Conservation (phyloP, 2,329 filamentous ascomycete genomes). For the Chaetomium globosum region DNA sequence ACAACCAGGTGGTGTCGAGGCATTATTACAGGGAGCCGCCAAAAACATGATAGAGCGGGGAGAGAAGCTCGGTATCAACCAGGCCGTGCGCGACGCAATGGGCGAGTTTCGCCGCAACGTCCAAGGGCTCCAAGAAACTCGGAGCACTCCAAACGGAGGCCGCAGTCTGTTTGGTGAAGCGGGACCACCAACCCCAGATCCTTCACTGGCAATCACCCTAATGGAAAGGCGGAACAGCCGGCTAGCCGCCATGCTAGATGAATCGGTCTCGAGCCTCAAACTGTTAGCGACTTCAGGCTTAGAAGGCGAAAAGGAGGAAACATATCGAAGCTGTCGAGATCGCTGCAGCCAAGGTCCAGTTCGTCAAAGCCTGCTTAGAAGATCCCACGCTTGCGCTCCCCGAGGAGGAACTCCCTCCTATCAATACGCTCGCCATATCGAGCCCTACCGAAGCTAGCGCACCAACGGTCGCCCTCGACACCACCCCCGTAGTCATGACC, state of each 20-base stretch:
- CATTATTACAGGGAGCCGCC: conserved; percentile 73
- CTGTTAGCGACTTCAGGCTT: conserved; percentile 56
- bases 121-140: conserved; percentile 63
- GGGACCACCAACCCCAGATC: conserved; percentile 31
- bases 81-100: conserved; percentile 77
- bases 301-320: conserved; percentile 53
- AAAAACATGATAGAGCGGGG: conserved; percentile 72
- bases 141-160: conserved; percentile 47
- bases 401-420: conserved; percentile 38
- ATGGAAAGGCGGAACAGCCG: conserved; percentile 68
- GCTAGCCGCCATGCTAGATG: conserved; percentile 68
- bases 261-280: conserved; percentile 66
- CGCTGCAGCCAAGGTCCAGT: conserved; percentile 64
- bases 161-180: conserved; percentile 44
- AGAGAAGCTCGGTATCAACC: conserved; percentile 77
- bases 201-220: conserved; percentile 47
- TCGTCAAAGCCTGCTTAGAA: conserved; percentile 64
- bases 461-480: conserved; percentile 40
- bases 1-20: conserved; percentile 64
- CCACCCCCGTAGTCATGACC: conserved; percentile 36
- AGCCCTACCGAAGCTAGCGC: conserved; percentile 29
- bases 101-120: conserved; percentile 79
- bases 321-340: conserved; percentile 59
- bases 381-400: conserved; percentile 48
- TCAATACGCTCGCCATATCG: conserved; percentile 33